These are phyloP conservation scores for Jamesozyma rosinii DNA, from an alignment of 805 yeast genomes.

Conservation along the genomic window DNA sequence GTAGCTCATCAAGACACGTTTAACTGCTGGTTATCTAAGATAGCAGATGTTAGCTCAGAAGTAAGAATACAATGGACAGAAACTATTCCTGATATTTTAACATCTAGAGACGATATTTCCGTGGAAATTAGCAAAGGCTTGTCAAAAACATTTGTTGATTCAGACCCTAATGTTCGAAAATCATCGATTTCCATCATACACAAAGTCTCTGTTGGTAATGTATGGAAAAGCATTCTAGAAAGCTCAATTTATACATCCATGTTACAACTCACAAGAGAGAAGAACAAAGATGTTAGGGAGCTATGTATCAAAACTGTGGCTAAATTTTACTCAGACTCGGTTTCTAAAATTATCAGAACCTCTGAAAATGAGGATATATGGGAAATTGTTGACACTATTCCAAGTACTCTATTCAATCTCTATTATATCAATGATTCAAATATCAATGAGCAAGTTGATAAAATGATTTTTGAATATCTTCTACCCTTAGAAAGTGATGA, in stretches of 20 bases:
- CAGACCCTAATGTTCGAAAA: constrained; percentile 63
- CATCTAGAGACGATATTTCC: constrained; percentile 37
- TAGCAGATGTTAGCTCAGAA: constrained; percentile 53
- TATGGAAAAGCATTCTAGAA: constrained; percentile 42
- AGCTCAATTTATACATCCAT: constrained; percentile 44
- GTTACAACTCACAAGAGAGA: constrained; percentile 62
- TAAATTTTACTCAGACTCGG: constrained; percentile 44
- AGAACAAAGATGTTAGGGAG: constrained; percentile 52
- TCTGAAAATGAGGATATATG: constrained; percentile 18
- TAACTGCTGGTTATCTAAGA: constrained; percentile 64
- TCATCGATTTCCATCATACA: constrained; percentile 47
- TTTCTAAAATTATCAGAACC: constrained; percentile 16
- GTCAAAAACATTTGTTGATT: constrained; percentile 61
- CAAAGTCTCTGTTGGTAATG: constrained; percentile 36
- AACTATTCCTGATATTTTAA: constrained; percentile 42
- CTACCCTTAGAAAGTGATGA: constrained; percentile 46
- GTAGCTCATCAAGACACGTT: constrained; percentile 51
- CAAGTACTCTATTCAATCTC: constrained; percentile 54
- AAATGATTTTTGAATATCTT: constrained; percentile 47
- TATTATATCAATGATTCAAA: constrained; percentile 64
- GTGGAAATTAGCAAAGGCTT: constrained; percentile 49
- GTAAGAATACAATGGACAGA: constrained; percentile 69
- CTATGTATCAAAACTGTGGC: constrained; percentile 49
- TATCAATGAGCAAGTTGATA: constrained; percentile 60
- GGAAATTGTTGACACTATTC: constrained; percentile 38